Evolutionary conservation across 371 early-diverging fungal genomes (phyloP), one percentile per base, ranked within the genome.

Genomic region (Mortierella sp.): DNA sequence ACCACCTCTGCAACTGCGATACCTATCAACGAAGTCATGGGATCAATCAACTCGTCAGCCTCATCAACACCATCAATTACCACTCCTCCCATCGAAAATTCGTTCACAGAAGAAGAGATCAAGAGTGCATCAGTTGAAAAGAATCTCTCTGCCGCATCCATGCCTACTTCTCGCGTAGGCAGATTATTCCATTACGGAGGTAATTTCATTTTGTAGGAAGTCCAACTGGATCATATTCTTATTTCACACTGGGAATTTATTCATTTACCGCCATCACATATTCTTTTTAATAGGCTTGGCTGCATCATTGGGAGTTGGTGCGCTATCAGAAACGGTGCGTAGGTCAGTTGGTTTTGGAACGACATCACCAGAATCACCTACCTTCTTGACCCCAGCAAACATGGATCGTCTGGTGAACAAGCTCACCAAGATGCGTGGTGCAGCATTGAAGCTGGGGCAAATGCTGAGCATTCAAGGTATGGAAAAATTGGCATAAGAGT

Each of bases 381-480:
- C 63, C 82, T 35, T 94, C 73, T 68, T 96, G 58, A 95, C 86
- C 51, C 90, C 89, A n/a, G 89, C 86, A 1, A 98, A 97, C 70
- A 90, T 98, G 32, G 95, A 97, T 70, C 86, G 95, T 8, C 83
- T 98, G 10, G 98, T 97, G 0, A 87, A 84, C 31, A 93, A 93
- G 58, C 87, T 98, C n/a, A 92, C 97, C 2, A 86, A 89, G 56
- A 98, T 99, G 98, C 91, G 99, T 35, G 99, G 99, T 1, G 99
- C 99, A 0, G 99, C 99, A 3, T 85, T 98, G 22, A 99, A 99
- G 81, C 89, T 99, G 76, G 99, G 98, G 0, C 99, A 99, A 78
- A 97, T 99, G 96, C 72, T 99, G 12, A 94, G 95, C 78, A 98
- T 99, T 62, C 98, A 99, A 85, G 98, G 90, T 68, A 86, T 2